Percentiles rank a stretch among this genome's conserved stretches.
These are phyloP conservation scores for Brassica cretica DNA, from an alignment of 345 rosid species.

Conservation along the genomic window DNA sequence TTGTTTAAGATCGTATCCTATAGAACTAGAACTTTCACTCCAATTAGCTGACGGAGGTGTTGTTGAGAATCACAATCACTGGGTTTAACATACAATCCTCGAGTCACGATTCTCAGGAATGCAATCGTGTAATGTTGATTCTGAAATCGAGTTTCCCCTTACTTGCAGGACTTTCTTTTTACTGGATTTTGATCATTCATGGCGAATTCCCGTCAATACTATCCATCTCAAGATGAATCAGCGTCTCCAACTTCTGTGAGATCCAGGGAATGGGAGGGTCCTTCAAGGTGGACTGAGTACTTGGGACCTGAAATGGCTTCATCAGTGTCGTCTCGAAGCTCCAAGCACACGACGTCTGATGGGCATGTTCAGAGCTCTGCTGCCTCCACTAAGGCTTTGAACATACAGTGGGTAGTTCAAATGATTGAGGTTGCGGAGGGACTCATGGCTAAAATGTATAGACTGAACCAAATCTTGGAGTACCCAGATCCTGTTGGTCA, in stretches of 20 bases:
- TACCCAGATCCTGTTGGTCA: slow-evolving; percentile 80
- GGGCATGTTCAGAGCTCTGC: slow-evolving; percentile 64
- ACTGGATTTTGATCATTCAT: slow-evolving; percentile 40
- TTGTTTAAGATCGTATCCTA: slow-evolving; percentile 4
- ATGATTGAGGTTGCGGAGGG: slow-evolving; percentile 95
- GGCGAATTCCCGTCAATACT: slow-evolving; percentile 70
- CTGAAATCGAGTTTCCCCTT: neutral
- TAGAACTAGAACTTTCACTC: neutral
- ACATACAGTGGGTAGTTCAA: slow-evolving; percentile 88
- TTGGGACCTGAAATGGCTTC: slow-evolving; percentile 73
- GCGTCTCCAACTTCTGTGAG: slow-evolving; percentile 61
- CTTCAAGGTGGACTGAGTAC: slow-evolving; percentile 92
- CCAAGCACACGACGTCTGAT: slow-evolving; percentile 60
- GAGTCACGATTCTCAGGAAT: neutral
- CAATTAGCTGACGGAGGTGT: neutral
- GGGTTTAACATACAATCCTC: neutral
- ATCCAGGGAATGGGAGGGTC: slow-evolving; percentile 92
- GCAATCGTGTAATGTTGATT: neutral
- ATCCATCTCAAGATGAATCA: slow-evolving; percentile 53
- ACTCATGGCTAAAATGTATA: slow-evolving; percentile 94
- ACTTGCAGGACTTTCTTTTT: slow-evolving; percentile 1
- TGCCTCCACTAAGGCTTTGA: slow-evolving; percentile 80
- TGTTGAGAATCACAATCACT: slow-evolving; percentile 12
- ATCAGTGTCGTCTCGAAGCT: slow-evolving; percentile 52
- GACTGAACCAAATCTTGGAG: slow-evolving; percentile 90